Base-by-base conservation (phyloP, 2,329 filamentous ascomycete species). In the Thielaviopsis populi region DNA sequence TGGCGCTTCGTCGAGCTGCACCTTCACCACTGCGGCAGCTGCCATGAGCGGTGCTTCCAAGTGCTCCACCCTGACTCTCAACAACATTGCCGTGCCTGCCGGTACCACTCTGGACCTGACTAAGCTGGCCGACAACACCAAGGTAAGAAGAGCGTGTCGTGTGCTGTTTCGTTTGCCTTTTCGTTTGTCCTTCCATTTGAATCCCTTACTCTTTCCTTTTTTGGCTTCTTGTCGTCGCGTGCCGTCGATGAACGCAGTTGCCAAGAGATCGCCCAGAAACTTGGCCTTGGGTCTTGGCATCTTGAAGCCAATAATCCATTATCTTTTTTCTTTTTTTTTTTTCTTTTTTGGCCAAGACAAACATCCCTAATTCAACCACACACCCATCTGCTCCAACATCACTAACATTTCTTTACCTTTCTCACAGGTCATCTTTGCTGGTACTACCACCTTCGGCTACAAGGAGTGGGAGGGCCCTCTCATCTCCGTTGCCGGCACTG, bases 381-480 rank as follows among this genome's bases (percentile, higher is more conserved):
- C 22, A 3, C 8, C 11, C n/a, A 4, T 48, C 43, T 8, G 5
- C n/a, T 24, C n/a, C 43, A 27, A 7, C 15, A 33, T 10, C 19
- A 30, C 65, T 67, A 63, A 61, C 50, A 13, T 43, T 59, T 22
- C 37, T 15, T 76, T 37, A 8, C 33, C 10, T 73, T 5, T 10
- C 42, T 7, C 6, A 19, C 43, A 66, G 61, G 78, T 87, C 67
- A 81, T 80, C 68, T 88, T 88, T 72, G 72, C 81, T 65, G 86
- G 85, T 53, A 81, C 76, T 15, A 88, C 85, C n/a, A 83, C 80
- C 63, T 88, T 85, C 69, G 84, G 77, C 22, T 87, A 86, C 74
- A 75, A 81, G 67, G 80, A 85, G 69, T 88, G 84, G 85, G 71
- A 72, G 1, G 85, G 85, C 0, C 85, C 85, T 54, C 75, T 88